phyloP scores from a whole-genome alignment of 2,329 filamentous ascomycete species.

The Fragosphaeria purpurea region DNA sequence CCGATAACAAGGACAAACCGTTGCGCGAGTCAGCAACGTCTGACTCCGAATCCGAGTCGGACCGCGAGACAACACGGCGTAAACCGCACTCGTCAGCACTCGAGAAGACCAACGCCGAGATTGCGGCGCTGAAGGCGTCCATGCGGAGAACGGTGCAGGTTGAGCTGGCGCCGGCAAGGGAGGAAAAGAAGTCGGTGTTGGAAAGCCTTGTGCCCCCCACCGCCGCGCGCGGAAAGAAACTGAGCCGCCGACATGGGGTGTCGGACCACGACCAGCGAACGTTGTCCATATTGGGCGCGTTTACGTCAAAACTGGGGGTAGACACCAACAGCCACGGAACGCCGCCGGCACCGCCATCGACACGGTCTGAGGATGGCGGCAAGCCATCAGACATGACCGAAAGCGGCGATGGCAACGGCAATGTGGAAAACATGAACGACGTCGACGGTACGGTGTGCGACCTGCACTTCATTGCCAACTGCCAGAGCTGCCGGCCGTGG shows the following conservation, averaged over 20 bases:
- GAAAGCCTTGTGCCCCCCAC: conserved; percentile 67
- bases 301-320: conserved; percentile 64
- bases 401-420: conserved; percentile 4
- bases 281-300: conserved; percentile 64
- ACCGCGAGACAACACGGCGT: conserved; percentile 23
- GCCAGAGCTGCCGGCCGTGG: conserved; percentile 84
- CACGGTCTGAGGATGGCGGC: neutral
- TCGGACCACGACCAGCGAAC: conserved; percentile 52
- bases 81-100: conserved; percentile 39
- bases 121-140: conserved; percentile 69
- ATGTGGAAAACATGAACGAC: conserved; percentile 17
- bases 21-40: no score
- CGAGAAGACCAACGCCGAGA: conserved; percentile 67
- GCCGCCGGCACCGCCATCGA: neutral
- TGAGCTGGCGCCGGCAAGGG: conserved; percentile 33
- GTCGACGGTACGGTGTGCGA: conserved; percentile 68
- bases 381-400: conserved; percentile 3
- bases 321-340: conserved; percentile 18
- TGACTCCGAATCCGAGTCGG: conserved; percentile 13
- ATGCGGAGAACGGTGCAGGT: conserved; percentile 57
- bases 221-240: conserved; percentile 58
- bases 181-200: conserved; percentile 56
- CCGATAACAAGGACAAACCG: conserved; percentile 19
- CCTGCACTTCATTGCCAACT: conserved; percentile 90
- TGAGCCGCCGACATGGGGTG: conserved; percentile 41